Base-by-base conservation (phyloP, 2,329 filamentous ascomycete genomes). In the Trichoderma sp. region DNA sequence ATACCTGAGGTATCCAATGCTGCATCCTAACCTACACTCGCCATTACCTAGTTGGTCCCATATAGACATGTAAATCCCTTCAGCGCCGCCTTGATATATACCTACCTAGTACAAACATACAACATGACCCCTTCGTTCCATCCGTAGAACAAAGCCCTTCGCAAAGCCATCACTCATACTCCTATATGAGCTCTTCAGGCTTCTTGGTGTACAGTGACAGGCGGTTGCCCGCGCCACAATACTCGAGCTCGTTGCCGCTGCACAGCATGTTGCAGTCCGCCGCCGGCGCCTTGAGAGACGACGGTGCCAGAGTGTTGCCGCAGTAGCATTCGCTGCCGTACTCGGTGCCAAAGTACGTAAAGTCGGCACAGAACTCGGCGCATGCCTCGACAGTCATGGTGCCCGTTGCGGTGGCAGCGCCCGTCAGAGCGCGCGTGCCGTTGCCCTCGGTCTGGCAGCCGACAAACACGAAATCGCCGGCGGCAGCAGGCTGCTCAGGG, bases 191-290 rank as follows among this genome's bases (percentile, higher is more conserved):
- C 50, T 54, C 39, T 15, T 5, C 28, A 24, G 63, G 50, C 43
- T 58, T 62, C 71, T 72, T 74, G 61, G 70, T 72, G 48, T 78
- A 78, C 17, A 78, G 69, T 6, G 72, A 74, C 68, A 82, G 66
- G 65, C 79, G 71, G 65, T 76, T 75, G 2, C 75, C 72, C 7
- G 73, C 77, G 21, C 80, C 80, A 63, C 80, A 82, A 63, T 73
- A 77, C 71, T 80, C 72, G 1, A 60, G 52, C 14, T 64, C 68
- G 58, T 75, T 76, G 1, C 79, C 80, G 2, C 72, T 72, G 69
- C 80, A 82, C 19, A 74, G 67, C 77, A 82, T 80, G 5, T 64
- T 70, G 70, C 79, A 82, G 26, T 81, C 78, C 2, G 63, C 66
- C 26, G 64, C 69, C 2, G 73, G 66, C 5, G 72, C 76, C 59